A percentile compares a stretch with the other conserved stretches of the same genome.
These are phyloP conservation scores for Oryza coarctata DNA, from an alignment of 176 grass and related monocot species.

Conservation along the genomic window DNA sequence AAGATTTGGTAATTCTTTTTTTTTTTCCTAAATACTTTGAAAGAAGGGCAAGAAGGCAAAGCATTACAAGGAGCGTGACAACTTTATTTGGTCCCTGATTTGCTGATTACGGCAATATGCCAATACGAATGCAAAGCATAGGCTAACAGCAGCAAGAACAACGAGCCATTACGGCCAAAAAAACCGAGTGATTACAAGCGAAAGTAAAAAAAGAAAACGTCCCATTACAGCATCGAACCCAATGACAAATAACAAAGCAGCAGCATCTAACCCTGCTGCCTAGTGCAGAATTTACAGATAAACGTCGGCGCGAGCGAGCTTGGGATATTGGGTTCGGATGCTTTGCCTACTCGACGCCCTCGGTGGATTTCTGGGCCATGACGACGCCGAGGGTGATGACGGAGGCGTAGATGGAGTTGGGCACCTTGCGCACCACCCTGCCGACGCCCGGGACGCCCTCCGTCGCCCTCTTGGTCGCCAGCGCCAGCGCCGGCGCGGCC, in stretches of 20 bases:
- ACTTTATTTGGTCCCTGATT: background rate
- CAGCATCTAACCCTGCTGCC: background rate
- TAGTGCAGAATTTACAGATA: background rate
- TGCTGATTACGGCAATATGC: background rate
- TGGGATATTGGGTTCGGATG: background rate
- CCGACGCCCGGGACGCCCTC: slow-evolving; percentile 80
- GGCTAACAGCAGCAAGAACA: background rate
- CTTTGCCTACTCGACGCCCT: slow-evolving; percentile 43
- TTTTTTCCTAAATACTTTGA: background rate
- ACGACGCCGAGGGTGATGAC: slow-evolving; percentile 70
- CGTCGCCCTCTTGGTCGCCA: slow-evolving; percentile 85
- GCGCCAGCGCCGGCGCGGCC: slow-evolving; percentile 60
- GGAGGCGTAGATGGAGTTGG: slow-evolving; percentile 77
- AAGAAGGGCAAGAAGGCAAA: background rate
- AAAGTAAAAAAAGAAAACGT: background rate
- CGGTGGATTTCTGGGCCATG: slow-evolving; percentile 63
- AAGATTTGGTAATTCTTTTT: background rate
- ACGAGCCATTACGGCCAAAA: background rate
- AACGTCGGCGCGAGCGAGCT: background rate
- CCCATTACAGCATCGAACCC: background rate
- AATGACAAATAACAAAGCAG: background rate
- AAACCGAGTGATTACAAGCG: background rate
- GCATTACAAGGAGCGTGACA: background rate
- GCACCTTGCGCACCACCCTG: slow-evolving; percentile 70
- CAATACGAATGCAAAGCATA: background rate